Base-by-base conservation (phyloP, 108 stramenopile species). In the Discostella stelligeroides region DNA sequence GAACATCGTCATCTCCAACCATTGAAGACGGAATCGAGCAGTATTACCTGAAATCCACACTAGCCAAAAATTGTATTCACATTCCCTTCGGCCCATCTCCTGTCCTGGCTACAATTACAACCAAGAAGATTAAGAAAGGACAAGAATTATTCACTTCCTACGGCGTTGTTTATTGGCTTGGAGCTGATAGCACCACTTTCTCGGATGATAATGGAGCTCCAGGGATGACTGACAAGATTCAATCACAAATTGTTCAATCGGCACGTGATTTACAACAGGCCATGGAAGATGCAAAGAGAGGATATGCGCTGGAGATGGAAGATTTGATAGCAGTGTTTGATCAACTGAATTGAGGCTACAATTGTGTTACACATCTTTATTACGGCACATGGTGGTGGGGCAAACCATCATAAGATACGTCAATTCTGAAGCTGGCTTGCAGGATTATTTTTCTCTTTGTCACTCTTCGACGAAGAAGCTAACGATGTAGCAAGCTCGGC, bases 41-140 rank as follows among this genome's bases (percentile, higher is more conserved):
- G 29, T 85, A 85, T 43, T 85, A 82, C 46, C 6, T 27, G 1
- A 73, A 66, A 61, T 75, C 78, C 0, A 65, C 64, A 43, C 30
- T 37, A 18, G 41, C 37, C 7, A 82, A 85, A 39, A 85, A 85
- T 63, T 82, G 81, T 38, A 70, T 82, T 12, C 77, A 73, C 15
- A 73, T 73, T 3, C 72, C 72, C 10, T 73, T 73, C 24, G 72
- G 72, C 0, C 72, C 72, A 17, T 71, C 69, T 1, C 76, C 76
- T 24, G 20, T 77, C 7, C 29, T 77, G 18, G 76, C 76, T 3
- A 72, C 76, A 10, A 27, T 77, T n/a, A 68, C 76, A 23, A 77
- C 76, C 10, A 71, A 65, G 24, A 72, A 77, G 42, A 63, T 77
- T 5, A 77, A 72, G 46, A 77, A 77, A 55, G 63, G 63, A 7